phyloP scores from a whole-genome alignment of 352 stramenopile genomes.

The Pythium catenulatum region DNA sequence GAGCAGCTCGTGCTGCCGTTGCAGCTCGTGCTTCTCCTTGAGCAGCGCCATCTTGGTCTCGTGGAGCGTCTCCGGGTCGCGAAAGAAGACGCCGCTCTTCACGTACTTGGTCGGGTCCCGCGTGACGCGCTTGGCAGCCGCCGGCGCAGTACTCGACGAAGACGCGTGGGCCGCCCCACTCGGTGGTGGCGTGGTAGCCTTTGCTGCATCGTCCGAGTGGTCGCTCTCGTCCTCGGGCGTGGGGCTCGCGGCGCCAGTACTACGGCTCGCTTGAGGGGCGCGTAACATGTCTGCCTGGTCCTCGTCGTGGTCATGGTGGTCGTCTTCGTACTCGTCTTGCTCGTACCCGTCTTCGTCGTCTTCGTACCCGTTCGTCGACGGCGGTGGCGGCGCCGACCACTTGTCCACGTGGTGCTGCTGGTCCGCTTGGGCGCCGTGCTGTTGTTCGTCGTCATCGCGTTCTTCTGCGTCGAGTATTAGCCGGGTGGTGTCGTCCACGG shows the following conservation, averaged over 20 bases:
- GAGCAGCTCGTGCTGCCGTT: slow-evolving; percentile 62
- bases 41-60: slow-evolving; percentile 68
- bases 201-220: neutral
- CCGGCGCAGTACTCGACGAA: no score
- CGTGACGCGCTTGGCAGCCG: neutral
- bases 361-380: slow-evolving; percentile 25
- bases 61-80: slow-evolving; percentile 72
- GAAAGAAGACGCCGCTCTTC: slow-evolving; percentile 73
- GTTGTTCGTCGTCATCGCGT: neutral
- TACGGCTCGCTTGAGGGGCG: neutral
- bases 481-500: slow-evolving; percentile 1
- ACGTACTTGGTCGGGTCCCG: slow-evolving; percentile 46
- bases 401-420: neutral
- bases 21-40: slow-evolving; percentile 68
- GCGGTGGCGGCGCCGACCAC: slow-evolving; percentile 44
- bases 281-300: slow-evolving; percentile 49
- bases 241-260: neutral
- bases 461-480: slow-evolving; percentile 1
- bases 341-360: slow-evolving; percentile 21
- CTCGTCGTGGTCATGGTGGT: slow-evolving; percentile 40
- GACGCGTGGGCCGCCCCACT: no score
- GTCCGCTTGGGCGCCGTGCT: neutral
- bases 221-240: slow-evolving; percentile 1
- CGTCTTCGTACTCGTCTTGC: slow-evolving; percentile 53
- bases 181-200: no score